These are phyloP conservation scores for Thermothielavioides terrestris DNA, from an alignment of 495 filamentous ascomycete species.

Conservation along the genomic window DNA sequence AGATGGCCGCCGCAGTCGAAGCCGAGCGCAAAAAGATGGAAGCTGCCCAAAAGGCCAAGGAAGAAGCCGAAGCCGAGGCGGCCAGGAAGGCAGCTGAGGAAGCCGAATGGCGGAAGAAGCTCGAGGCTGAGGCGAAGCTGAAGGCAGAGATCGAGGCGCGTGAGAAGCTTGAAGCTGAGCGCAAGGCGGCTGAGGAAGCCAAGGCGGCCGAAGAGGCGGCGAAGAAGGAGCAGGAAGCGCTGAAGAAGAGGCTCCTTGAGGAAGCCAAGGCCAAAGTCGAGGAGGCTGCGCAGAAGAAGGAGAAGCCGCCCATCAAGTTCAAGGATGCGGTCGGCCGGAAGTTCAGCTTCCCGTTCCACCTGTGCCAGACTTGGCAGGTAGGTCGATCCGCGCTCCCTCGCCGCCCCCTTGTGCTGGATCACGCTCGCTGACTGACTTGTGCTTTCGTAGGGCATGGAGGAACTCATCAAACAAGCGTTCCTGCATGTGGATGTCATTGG, in stretches of 20 bases:
- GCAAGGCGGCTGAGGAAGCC: slow-evolving; percentile 21
- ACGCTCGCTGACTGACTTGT: neutral
- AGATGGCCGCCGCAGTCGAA: slow-evolving; percentile 18
- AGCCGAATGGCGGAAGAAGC: slow-evolving; percentile 35
- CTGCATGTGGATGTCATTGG: slow-evolving; percentile 75
- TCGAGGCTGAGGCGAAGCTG: slow-evolving; percentile 37
- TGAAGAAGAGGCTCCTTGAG: slow-evolving; percentile 37
- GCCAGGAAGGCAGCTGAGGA: slow-evolving; percentile 40
- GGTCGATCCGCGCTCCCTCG: slow-evolving; percentile 18
- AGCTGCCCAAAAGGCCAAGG: slow-evolving; percentile 32
- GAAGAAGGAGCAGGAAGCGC: slow-evolving; percentile 37
- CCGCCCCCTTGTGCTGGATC: too few relatives aligned
- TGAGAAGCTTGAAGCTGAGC: slow-evolving; percentile 35
- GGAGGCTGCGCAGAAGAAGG: slow-evolving; percentile 45
- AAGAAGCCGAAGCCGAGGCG: slow-evolving; percentile 33
- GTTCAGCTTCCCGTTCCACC: slow-evolving; percentile 74
- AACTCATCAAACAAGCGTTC: slow-evolving; percentile 80
- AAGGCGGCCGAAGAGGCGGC: slow-evolving; percentile 26
- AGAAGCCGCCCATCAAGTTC: slow-evolving; percentile 59
- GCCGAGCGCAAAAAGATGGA: slow-evolving; percentile 29
- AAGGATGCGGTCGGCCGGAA: slow-evolving; percentile 81
- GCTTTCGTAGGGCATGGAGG: slow-evolving; percentile 64
- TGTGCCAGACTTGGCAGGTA: slow-evolving; percentile 77
- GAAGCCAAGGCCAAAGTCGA: slow-evolving; percentile 43
- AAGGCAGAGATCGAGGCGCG: slow-evolving; percentile 37